These are phyloP conservation scores for Salix exigua DNA, from an alignment of 345 rosid genomes.

Conservation along the genomic window DNA sequence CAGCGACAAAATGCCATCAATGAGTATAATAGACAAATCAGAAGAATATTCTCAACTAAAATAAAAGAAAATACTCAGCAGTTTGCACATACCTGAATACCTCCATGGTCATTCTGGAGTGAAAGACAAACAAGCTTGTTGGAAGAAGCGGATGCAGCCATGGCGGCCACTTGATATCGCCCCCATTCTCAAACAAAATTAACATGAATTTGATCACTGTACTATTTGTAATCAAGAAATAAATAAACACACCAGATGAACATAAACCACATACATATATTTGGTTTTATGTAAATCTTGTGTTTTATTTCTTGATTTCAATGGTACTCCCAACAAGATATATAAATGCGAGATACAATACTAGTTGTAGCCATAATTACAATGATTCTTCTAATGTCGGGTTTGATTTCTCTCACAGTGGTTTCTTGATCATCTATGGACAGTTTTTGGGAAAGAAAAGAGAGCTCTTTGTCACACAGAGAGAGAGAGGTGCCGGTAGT, in stretches of 20 bases:
- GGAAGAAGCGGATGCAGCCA: too few relatives aligned
- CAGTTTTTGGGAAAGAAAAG: not conserved
- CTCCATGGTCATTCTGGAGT: constrained; percentile 69
- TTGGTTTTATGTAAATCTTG: too few relatives aligned
- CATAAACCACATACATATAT: not conserved
- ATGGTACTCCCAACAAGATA: not conserved
- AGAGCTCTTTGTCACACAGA: not conserved
- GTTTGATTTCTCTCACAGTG: constrained; percentile 38
- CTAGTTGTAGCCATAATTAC: constrained; percentile 13
- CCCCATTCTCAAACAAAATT: constrained; percentile 20
- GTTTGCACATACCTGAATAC: constrained; percentile 21
- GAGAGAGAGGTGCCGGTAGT: constrained; percentile 16
- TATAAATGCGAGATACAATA: not conserved
- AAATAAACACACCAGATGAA: not conserved
- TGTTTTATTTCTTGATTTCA: too few relatives aligned
- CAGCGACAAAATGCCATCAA: not conserved
- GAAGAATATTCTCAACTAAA: too few relatives aligned
- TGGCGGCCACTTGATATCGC: constrained; percentile 60
- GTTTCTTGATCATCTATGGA: constrained; percentile 28
- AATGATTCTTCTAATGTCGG: constrained; percentile 61
- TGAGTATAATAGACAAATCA: not conserved
- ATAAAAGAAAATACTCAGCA: not conserved
- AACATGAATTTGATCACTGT: not conserved
- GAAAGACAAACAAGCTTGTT: constrained; percentile 66
- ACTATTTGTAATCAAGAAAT: not conserved